These are phyloP conservation scores for Articulospora tetracladia DNA, from an alignment of 495 filamentous ascomycete genomes.

Conservation along the genomic window DNA sequence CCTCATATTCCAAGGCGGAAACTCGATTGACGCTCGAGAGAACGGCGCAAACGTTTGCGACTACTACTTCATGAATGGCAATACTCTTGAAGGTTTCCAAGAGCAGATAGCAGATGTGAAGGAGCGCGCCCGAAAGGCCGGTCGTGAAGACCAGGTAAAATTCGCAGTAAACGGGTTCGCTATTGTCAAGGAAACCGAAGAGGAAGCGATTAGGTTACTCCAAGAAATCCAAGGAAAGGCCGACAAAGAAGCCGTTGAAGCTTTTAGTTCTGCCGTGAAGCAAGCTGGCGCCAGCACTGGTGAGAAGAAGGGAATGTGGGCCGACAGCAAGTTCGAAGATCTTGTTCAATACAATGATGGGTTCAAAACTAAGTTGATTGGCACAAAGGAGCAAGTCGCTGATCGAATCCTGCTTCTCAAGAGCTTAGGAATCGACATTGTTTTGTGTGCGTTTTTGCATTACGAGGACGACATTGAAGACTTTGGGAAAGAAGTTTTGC, in stretches of 20 bases:
- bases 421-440: slow-evolving; percentile 38
- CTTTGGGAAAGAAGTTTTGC: slow-evolving; percentile 40
- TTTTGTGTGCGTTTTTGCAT: slow-evolving; percentile 41
- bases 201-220: slow-evolving; percentile 38
- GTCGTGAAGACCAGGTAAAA: slow-evolving; percentile 34
- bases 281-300: slow-evolving; percentile 38
- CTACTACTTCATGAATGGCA: slow-evolving; percentile 50
- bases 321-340: slow-evolving; percentile 41
- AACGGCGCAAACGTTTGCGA: slow-evolving; percentile 39
- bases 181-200: slow-evolving; percentile 45
- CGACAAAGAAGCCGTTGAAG: slow-evolving; percentile 40
- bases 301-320: slow-evolving; percentile 45
- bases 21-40: slow-evolving; percentile 40
- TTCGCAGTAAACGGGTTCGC: slow-evolving; percentile 47
- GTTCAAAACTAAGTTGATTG: slow-evolving; percentile 48
- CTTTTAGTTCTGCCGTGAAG: slow-evolving; percentile 39
- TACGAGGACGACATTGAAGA: slow-evolving; percentile 45
- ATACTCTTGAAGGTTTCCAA: slow-evolving; percentile 44
- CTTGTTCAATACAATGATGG: slow-evolving; percentile 48
- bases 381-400: slow-evolving; percentile 43
- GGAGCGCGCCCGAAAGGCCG: slow-evolving; percentile 31
- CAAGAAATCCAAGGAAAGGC: slow-evolving; percentile 48
- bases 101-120: slow-evolving; percentile 41
- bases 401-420: slow-evolving; percentile 44
- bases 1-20: slow-evolving; percentile 46